Conservation (phyloP, 176 grass and related monocot genomes). For the Echinochloa phyllopogon region DNA sequence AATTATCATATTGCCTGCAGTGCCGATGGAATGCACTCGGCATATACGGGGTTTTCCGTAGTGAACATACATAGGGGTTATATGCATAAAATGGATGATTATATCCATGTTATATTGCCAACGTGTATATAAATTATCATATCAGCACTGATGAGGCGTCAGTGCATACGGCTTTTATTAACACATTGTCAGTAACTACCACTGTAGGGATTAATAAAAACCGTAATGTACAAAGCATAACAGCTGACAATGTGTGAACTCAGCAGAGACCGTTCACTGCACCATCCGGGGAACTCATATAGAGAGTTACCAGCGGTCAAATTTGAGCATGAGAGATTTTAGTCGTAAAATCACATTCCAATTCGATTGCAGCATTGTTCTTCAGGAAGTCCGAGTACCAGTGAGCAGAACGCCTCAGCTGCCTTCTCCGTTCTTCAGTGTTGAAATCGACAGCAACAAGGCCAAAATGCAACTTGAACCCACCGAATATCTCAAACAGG, state of each 20-base stretch:
- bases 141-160: too few relatives aligned
- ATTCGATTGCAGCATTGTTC: conserved; percentile 42
- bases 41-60: too few relatives aligned
- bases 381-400: conserved; percentile 63
- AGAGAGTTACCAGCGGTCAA: background rate
- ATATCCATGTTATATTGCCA: too few relatives aligned
- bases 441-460: conserved; percentile 56
- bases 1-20: too few relatives aligned
- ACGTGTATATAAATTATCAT: too few relatives aligned
- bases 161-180: too few relatives aligned
- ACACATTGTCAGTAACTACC: too few relatives aligned
- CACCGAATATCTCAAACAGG: conserved; percentile 51
- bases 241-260: background rate
- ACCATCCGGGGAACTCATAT: background rate
- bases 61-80: too few relatives aligned
- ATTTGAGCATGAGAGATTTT: background rate
- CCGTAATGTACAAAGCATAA: background rate
- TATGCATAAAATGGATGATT: too few relatives aligned
- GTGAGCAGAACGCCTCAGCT: conserved; percentile 46
- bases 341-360: conserved; percentile 2
- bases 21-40: too few relatives aligned
- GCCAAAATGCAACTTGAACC: conserved; percentile 38
- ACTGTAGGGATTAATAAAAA: too few relatives aligned
- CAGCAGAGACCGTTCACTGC: background rate
- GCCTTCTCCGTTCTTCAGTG: conserved; percentile 39